Conservation (phyloP, 2,329 filamentous ascomycete genomes). For the Graphium sp. region DNA sequence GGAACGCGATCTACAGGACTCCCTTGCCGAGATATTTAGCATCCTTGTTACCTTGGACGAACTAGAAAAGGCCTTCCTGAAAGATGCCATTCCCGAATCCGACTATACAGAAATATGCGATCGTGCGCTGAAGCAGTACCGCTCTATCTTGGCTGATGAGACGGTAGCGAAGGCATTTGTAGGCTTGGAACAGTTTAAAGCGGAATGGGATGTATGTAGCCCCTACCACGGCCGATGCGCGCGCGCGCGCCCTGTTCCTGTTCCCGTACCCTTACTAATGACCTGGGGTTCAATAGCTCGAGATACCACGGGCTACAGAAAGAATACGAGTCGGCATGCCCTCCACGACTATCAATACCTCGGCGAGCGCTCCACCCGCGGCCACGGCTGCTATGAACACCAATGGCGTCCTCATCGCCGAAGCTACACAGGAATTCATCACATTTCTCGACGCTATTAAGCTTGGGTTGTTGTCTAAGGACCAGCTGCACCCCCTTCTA, state of each 20-base stretch:
- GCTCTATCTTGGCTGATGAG: conserved; percentile 81
- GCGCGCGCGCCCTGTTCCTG: no score
- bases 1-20: conserved; percentile 88
- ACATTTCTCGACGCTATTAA: conserved; percentile 92
- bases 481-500: conserved; percentile 86
- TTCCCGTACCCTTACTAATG: neutral
- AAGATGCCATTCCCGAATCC: conserved; percentile 78
- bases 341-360: conserved; percentile 54
- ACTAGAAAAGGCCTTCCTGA: conserved; percentile 89
- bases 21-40: conserved; percentile 91
- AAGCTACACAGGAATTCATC: conserved; percentile 96
- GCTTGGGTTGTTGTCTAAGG: conserved; percentile 82
- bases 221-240: no score
- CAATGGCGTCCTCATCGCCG: conserved; percentile 55
- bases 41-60: conserved; percentile 93
- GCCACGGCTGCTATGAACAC: conserved; percentile 24
- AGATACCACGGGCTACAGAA: conserved; percentile 87
- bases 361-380: conserved; percentile 25
- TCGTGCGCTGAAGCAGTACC: conserved; percentile 88
- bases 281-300: conserved; percentile 42
- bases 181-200: conserved; percentile 80
- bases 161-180: conserved; percentile 77
- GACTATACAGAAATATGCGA: conserved; percentile 97
- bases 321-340: conserved; percentile 84
- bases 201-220: conserved; percentile 67